Base-by-base conservation (phyloP, 2,329 filamentous ascomycete genomes). In the Eutypa lata region DNA sequence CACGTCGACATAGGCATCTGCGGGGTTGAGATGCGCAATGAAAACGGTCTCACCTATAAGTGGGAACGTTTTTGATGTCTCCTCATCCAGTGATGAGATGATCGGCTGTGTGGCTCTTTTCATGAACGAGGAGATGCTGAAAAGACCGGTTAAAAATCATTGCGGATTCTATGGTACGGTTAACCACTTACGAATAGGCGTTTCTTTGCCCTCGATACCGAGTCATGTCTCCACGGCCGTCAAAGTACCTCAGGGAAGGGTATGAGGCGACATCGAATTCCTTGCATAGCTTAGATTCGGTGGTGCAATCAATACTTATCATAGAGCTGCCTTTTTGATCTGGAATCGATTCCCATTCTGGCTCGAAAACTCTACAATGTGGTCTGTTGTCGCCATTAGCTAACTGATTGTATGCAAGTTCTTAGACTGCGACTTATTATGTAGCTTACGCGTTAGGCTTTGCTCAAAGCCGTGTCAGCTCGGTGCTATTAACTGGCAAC, bases 181-280 rank as follows among this genome's bases (percentile, higher is more conserved):
- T 13, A 7, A 26, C 7, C 33, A 65, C 71, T 52, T 52, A 76
- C 75, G 68, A 56, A 11, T 65, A 54, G 0, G 73, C 67, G 44
- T 64, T 72, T 19, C 76, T 68, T 1, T 72, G 68, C 0, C 78
- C 77, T 35, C 77, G 70, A 57, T 79, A 80, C 48, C 73, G 61
- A 11, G 58, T 62, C 46, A 66, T 65, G 4, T 59, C 55, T 2
- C 69, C 66, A 24, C 70, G 63, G 3, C 63, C 61, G 38, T 68
- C 68, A 53, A 75, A 76, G 10, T 75, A 69, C 0, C 77, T 71
- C 35, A 81, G 71, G 7, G 77, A 68, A 2, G 77, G 77, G 53
- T 75, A 78, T 0, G 76, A 78, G 13, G 67, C 65, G 28, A 80
- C 65, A 22, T 70, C 67, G 45, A 70, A 62, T 24, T 74, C 68